Evolutionary conservation across 2,329 filamentous ascomycete species (phyloP), one percentile per base, ranked within the genome.

Genomic region (Clarireedia paspali): DNA sequence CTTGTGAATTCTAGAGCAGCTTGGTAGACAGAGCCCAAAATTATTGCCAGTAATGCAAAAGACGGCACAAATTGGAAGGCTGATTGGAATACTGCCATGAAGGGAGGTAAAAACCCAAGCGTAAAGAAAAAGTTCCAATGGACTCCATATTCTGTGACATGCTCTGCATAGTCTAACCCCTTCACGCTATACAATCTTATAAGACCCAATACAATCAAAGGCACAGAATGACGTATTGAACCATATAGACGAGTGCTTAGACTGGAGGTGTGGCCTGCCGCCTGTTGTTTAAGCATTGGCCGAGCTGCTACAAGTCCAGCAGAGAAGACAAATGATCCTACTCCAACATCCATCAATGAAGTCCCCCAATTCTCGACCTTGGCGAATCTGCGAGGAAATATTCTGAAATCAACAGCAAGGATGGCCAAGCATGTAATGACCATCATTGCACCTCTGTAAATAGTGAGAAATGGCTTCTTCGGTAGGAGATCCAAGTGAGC

Each of bases 101-200:
- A 95, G 0, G 91, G 91, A 0, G 92, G 90, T 24, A 99, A 74
- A 48, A 96, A 81, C 5, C 85, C 91, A 9, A 99, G 77, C 0
- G 94, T 99, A 73, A 97, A 97, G 78, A 99, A 99, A 72, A 99
- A 99, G 71, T 99, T 99, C 94, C 94, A 99, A 71, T 99, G 94
- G 9, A 99, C 89, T 45, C 94, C 94, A 68, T 99, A 99, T 70
- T 99, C 94, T 14, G 89, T 91, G 57, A 96, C 90, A 74, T 99
- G 94, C 70, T 99, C 94, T 3, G 91, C 91, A 69, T 99, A 99
- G 69, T 97, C 91, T 30, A 96, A 76, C 6, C 89, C 89, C 73
- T 99, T 99, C 68, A 97, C 91, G 64, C 85, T 95, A 62, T 90
- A 83, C 24, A 97, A 78, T 24, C 94, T 84, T 55, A 95, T 76